Evolutionary conservation across 2,329 filamentous ascomycete genomes (phyloP), one percentile per base, ranked within the genome.

Genomic region (Septoria linicola): DNA sequence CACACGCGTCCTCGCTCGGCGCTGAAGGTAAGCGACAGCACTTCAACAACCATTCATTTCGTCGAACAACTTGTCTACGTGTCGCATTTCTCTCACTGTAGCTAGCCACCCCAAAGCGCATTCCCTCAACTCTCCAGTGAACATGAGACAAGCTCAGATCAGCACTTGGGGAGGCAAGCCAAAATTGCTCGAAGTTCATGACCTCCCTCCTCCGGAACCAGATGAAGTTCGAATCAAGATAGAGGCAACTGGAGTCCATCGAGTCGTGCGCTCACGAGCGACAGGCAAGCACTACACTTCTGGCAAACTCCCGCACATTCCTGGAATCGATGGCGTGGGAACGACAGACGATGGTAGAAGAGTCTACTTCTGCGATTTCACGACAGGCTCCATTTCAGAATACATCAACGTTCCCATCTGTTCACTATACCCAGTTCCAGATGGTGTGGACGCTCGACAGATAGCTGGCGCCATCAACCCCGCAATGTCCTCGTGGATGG

Each of bases 401-500:
- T 64, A 72, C 43, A 66, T 82, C 65, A 80, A 77, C 53, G 69
- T 80, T 8, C 70, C 72, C 2, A 68, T 69, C 21, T 58, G 50
- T 3, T 63, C 65, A n/a, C 63, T 71, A 0, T 68, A 71, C 1
- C 68, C 71, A 2, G 51, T 83, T 1, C 76, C 76, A 0, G 67
- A 69, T 0, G 70, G 67, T 3, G 70, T 76, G 7, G 76, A 81
- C 58, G 70, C 75, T 0, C 65, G 75, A 1, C 70, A 75, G 21
- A 72, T 79, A n/a, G 80, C 80, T 0, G 78, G 73, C 0, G 68
- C 77, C 45, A 70, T 76, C 32, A 83, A 83, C 55, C 79, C 80
- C 1, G 77, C 74, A 20, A 74, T 80, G 70, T 76, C 74, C 46
- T 75, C 73, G 34, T 83, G 80, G 80, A 80, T 83, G 78, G 79